Evolutionary conservation across 805 yeast genomes (phyloP), one percentile per base, ranked within the genome.

Genomic region (Myxozyma neglecta): DNA sequence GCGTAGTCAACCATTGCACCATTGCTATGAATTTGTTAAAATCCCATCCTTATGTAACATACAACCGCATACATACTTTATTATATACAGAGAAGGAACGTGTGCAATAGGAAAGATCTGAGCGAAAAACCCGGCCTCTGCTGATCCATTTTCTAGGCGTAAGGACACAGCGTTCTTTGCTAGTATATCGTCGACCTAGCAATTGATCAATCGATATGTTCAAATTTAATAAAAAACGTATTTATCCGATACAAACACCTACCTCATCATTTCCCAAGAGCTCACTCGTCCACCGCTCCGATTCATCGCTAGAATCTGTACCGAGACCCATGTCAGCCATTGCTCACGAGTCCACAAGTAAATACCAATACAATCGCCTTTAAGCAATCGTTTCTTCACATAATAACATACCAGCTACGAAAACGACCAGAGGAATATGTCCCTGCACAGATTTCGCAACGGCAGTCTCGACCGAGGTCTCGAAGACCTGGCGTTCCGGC

Each of bases 51-150:
- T 3, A 20, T 16, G n/a, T 11, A 2, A 5, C 0, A 24, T 18
- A 45, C 4, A 37, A 35, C 5, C 13, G 6, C n/a, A 14, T 18
- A 24, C 58, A 7, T 53, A 63, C 66, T 72, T 74, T n/a, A 88
- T 77, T 13, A 86, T 74, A 68, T 83, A 80, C 29, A 87, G 74
- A 64, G 88, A 79, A 1, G 92, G 92, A 2, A 80, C 77, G 0
- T 68, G 69, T 7, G 80, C 75, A 16, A 77, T 73, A 1, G 84
- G 84, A 64, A 85, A 85, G n/a, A 86, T 74, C 63, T 84, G 85
- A 40, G 78, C 75, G 68, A 87, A 85, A 65, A 76, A 75, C 0
- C 63, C 68, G 61, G 77, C 84, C 61, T 84, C 83, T 0, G 70
- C 68, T 1, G 85, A 73, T 2, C 74, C 80, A 50, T 76, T 73